These are phyloP conservation scores for Pythium oligandrum DNA, from an alignment of 352 stramenopile species.

Conservation along the genomic window DNA sequence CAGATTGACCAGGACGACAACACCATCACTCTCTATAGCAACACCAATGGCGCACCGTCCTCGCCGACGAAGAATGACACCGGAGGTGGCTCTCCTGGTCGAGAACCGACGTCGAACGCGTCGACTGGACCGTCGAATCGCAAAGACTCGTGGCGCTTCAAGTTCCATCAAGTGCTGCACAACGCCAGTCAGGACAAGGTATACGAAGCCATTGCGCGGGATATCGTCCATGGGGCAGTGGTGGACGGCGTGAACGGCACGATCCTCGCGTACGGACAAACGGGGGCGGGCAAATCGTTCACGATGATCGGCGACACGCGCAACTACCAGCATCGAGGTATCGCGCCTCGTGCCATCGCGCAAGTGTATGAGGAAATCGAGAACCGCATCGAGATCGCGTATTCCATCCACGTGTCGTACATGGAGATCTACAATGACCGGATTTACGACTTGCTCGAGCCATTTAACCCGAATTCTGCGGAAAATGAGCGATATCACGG, in stretches of 20 bases:
- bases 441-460: constrained; percentile 89
- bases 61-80: constrained; percentile 29
- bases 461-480: constrained; percentile 8
- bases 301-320: constrained; percentile 90
- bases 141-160: constrained; percentile 86
- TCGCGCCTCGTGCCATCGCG: constrained; percentile 80
- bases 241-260: constrained; percentile 88
- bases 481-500: constrained; percentile 7
- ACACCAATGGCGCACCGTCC: constrained; percentile 11
- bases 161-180: constrained; percentile 91
- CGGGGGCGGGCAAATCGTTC: constrained; percentile 87
- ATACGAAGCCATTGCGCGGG: constrained; percentile 84
- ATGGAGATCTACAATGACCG: constrained; percentile 97
- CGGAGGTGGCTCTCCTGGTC: constrained; percentile 5
- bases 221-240: constrained; percentile 85
- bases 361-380: constrained; percentile 90
- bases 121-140: constrained; percentile 53
- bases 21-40: constrained; percentile 51
- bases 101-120: constrained; percentile 4
- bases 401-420: constrained; percentile 87
- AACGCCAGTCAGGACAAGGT: constrained; percentile 89
- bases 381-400: constrained; percentile 86
- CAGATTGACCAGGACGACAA: constrained; percentile 78
- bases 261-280: constrained; percentile 88
- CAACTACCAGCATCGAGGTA: constrained; percentile 89